Conservation (phyloP, 2,329 filamentous ascomycete species). For the Aspergillus hortae region DNA sequence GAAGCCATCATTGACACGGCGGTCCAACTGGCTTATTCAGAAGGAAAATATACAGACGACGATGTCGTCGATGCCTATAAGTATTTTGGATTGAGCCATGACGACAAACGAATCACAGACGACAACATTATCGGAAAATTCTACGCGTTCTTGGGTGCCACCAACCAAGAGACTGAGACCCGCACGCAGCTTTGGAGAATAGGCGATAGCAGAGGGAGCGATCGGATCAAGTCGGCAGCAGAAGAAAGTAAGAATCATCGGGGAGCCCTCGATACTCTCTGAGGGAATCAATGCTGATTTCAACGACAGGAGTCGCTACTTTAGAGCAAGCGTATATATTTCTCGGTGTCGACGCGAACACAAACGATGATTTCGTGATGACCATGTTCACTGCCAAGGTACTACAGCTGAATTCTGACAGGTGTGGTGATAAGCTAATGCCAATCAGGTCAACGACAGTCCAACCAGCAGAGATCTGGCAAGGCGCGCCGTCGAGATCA, state of each 20-base stretch:
- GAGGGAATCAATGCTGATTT: background rate
- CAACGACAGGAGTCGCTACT: slow-evolving; percentile 50
- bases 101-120: slow-evolving; percentile 49
- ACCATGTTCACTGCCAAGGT: slow-evolving; percentile 58
- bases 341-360: slow-evolving; percentile 51
- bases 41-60: slow-evolving; percentile 55
- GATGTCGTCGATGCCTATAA: slow-evolving; percentile 58
- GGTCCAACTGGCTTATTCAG: slow-evolving; percentile 55
- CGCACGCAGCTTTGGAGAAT: slow-evolving; percentile 58
- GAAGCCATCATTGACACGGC: slow-evolving; percentile 58
- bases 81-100: slow-evolving; percentile 53
- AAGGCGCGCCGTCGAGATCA: slow-evolving; percentile 55
- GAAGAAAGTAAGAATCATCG: slow-evolving; percentile 46
- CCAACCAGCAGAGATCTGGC: slow-evolving; percentile 49
- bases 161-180: slow-evolving; percentile 54
- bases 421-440: background rate
- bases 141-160: slow-evolving; percentile 55
- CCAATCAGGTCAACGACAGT: slow-evolving; percentile 48
- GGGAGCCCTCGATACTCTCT: background rate
- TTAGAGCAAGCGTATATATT: slow-evolving; percentile 62
- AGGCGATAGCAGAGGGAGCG: slow-evolving; percentile 56
- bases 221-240: slow-evolving; percentile 56
- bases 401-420: slow-evolving; percentile 6
- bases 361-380: slow-evolving; percentile 55
- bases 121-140: slow-evolving; percentile 62